Evolutionary conservation across 176 grass and related monocot species (phyloP).

Genomic region (Tillandsia fasciculata): DNA sequence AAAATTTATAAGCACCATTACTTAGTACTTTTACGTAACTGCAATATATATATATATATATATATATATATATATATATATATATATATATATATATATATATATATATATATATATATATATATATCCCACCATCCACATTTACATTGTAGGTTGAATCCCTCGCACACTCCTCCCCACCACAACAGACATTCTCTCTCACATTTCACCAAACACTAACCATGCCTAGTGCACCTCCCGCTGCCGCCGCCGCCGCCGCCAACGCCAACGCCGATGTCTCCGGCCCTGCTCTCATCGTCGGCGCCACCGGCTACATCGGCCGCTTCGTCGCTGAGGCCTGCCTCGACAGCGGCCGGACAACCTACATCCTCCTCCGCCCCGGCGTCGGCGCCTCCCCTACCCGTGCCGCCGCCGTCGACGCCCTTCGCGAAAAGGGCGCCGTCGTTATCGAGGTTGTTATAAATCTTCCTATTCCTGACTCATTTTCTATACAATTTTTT

Average conservation of each 20-base stretch:
- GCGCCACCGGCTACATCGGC: slow-evolving; percentile 67
- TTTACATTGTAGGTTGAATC: too few relatives aligned
- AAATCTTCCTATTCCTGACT: not conserved
- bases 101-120: too few relatives aligned
- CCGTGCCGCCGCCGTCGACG: slow-evolving; percentile 28
- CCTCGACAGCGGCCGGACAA: slow-evolving; percentile 35
- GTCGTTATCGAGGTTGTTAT: slow-evolving; percentile 41
- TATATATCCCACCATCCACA: too few relatives aligned
- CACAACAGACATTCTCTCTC: too few relatives aligned
- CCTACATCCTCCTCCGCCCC: slow-evolving; percentile 50
- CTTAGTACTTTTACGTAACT: too few relatives aligned
- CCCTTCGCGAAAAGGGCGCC: slow-evolving; percentile 44
- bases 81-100: too few relatives aligned
- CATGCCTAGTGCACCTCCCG: not conserved
- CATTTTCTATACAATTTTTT: not conserved
- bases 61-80: too few relatives aligned
- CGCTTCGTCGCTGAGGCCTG: slow-evolving; percentile 59
- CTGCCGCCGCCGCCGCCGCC: not conserved
- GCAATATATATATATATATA: too few relatives aligned
- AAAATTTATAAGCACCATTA: too few relatives aligned
- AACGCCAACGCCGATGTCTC: not conserved
- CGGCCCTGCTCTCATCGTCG: slow-evolving; percentile 41
- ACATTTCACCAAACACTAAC: too few relatives aligned
- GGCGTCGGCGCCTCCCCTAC: slow-evolving; percentile 17
- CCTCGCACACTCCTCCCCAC: too few relatives aligned